Evolutionary conservation across 306 rosid genomes (phyloP).

Genomic region (Oxytropis ochrocephala): DNA sequence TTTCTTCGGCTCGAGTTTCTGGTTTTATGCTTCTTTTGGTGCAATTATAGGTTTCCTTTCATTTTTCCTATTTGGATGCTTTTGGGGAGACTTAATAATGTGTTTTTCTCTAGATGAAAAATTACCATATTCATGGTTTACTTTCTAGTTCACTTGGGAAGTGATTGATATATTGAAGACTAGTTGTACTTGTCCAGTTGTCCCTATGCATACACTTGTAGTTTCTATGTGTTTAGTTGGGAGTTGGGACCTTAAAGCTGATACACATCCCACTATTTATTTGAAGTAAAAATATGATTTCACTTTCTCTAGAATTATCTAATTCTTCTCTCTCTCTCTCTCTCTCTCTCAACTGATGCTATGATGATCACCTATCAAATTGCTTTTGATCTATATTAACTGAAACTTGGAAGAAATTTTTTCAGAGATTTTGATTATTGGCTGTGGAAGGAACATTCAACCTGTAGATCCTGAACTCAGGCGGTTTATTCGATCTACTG

Average conservation of each 20-base stretch:
- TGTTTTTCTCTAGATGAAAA: not conserved
- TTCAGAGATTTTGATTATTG: constrained; percentile 85
- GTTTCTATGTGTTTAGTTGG: not conserved
- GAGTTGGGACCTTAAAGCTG: constrained; percentile 2
- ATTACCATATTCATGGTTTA: not conserved
- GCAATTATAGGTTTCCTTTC: not conserved
- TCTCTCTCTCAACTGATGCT: too few relatives aligned
- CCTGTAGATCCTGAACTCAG: constrained; percentile 64
- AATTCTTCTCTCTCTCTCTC: too few relatives aligned
- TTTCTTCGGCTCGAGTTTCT: not conserved
- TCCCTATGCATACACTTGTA: not conserved
- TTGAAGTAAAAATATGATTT: not conserved
- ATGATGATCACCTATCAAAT: not conserved
- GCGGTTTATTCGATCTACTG: constrained; percentile 54
- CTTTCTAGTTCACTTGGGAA: constrained; percentile 2
- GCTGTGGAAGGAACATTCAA: constrained; percentile 75
- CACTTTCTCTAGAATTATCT: not conserved
- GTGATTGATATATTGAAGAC: not conserved
- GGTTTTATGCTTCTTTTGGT: not conserved
- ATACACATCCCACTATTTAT: not conserved
- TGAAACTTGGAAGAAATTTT: constrained; percentile 7
- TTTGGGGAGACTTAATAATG: not conserved
- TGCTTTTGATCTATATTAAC: constrained; percentile 13
- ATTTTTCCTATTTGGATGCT: not conserved
- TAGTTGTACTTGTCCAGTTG: too few relatives aligned